Base-by-base conservation (phyloP, 2,329 filamentous ascomycete genomes). In the Stylonectria norvegica region DNA sequence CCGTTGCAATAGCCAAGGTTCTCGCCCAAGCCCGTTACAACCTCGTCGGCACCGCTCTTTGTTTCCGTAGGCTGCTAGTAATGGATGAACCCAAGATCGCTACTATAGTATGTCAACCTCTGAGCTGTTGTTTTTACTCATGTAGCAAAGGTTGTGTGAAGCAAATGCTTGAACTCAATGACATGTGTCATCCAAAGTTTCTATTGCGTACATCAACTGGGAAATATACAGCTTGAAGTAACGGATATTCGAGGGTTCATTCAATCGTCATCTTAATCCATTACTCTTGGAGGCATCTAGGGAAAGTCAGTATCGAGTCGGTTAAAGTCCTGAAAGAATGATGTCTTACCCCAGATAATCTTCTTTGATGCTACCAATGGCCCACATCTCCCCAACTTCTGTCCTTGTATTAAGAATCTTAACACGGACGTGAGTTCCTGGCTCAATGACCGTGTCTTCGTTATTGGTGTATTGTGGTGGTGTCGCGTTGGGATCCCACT, bases 401-500 rank as follows among this genome's bases (percentile, higher is more conserved):
- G 87, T 90, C 66, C 94, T 81, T 36, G 91, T 86, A 66, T 93
- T 93, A 56, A 96, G 88, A 49, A 98, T 84, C 70, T 96, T 96
- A 51, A 97, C 81, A 33, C 93, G 86, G 49, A 98, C 81, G 56
- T 95, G 91, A 12, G 90, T 94, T 34, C 89, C 89, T 44, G 89
- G 89, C 68, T 97, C 90, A 58, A 98, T 95, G 23, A 89, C 84
- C 52, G 90, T 88, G 52, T 95, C 93, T 48, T 87, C 89, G 58
- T 95, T 91, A 65, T 98, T 91, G 27, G 90, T 95, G 66, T 89
- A 98, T 59, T 95, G 89, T 3, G 91, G 89, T n/a, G 93, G 93
- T 25, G 91, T 95, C 36, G 91, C 90, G 57, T 95, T 95, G 33
- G 89, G 86, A 61, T 96, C 91, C 74, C 88, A 97, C 67, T 89